A percentile compares a stretch with the other conserved stretches of the same genome.
These are phyloP conservation scores for Leishmania braziliensis DNA, from an alignment of 208 protist genomes.

Conservation along the genomic window DNA sequence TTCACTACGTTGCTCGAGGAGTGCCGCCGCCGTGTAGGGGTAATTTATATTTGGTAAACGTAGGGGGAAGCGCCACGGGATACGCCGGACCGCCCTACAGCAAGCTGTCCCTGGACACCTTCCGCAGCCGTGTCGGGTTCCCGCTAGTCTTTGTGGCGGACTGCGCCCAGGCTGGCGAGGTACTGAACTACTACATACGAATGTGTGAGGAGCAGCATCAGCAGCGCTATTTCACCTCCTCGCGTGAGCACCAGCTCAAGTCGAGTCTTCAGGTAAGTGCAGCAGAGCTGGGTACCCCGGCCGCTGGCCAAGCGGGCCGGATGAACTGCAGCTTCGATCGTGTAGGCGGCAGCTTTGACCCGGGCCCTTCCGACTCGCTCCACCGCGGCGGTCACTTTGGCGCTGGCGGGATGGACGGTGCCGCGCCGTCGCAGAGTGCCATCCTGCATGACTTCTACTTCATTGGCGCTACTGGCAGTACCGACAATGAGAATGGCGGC, in stretches of 20 bases:
- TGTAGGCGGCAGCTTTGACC: conserved; percentile 26
- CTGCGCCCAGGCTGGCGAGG: conserved; percentile 69
- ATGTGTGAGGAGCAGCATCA: conserved; percentile 67
- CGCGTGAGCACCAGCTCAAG: conserved; percentile 49
- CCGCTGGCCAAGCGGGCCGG: conserved; percentile 3
- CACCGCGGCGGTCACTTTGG: conserved; percentile 18
- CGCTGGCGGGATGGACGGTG: conserved; percentile 23
- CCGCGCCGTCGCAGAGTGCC: conserved; percentile 16
- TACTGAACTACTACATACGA: conserved; percentile 66
- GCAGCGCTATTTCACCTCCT: conserved; percentile 50
- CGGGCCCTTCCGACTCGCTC: conserved; percentile 11
- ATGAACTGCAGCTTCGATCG: conserved; percentile 19
- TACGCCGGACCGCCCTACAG: conserved; percentile 36
- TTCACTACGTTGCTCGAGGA: conserved; percentile 83
- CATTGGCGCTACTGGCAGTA: conserved; percentile 71
- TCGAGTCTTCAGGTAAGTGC: conserved; percentile 41
- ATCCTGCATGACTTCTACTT: conserved; percentile 82
- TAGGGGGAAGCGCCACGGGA: conserved; percentile 19
- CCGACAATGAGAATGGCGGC: conserved; percentile 10
- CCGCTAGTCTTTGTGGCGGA: conserved; percentile 87
- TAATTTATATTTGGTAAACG: conserved; percentile 54
- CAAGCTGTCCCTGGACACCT: conserved; percentile 58
- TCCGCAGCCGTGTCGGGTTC: conserved; percentile 61
- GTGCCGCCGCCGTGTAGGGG: conserved; percentile 57
- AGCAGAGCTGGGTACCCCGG: conserved; percentile 33